A percentile compares a stretch with the other conserved stretches of the same genome.
phyloP scores from a whole-genome alignment of 345 rosid species.

The Salix suchowensis region DNA sequence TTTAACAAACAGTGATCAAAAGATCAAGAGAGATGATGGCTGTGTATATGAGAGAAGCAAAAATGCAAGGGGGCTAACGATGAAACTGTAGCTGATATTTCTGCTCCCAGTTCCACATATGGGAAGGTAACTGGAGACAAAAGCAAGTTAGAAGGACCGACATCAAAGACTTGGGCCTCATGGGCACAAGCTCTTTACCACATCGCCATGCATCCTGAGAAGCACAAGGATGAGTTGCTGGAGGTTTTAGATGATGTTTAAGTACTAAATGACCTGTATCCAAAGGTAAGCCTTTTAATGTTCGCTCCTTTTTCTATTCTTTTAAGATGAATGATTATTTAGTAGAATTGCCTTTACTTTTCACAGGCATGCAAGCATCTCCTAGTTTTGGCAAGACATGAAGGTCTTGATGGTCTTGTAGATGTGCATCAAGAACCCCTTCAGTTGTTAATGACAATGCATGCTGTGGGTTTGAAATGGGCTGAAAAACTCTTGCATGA shows the following conservation, averaged over 20 bases:
- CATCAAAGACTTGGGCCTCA: conserved; percentile 52
- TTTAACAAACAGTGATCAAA: conserved; percentile 26
- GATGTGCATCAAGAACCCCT: conserved; percentile 66
- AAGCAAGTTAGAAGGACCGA: conserved; percentile 23
- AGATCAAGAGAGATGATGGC: conserved; percentile 38
- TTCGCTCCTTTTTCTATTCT: neutral
- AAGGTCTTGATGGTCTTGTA: conserved; percentile 60
- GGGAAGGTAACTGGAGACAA: conserved; percentile 17
- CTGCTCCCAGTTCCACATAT: conserved; percentile 14
- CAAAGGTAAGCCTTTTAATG: conserved; percentile 48
- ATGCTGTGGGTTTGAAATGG: conserved; percentile 73
- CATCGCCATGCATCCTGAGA: conserved; percentile 74
- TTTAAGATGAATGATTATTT: neutral
- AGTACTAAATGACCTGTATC: conserved; percentile 73
- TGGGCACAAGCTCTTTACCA: conserved; percentile 78
- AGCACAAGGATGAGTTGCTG: conserved; percentile 47
- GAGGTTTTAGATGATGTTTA: conserved; percentile 56
- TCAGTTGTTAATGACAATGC: conserved; percentile 52
- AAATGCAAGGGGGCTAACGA: conserved; percentile 40
- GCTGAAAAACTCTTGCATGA: conserved; percentile 58
- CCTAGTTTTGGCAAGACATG: conserved; percentile 55
- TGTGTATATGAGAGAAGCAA: conserved; percentile 41
- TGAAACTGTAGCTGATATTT: conserved; percentile 17
- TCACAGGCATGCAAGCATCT: conserved; percentile 72
- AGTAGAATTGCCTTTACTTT: conserved; percentile 1